Evolutionary conservation across 495 filamentous ascomycete genomes (phyloP).

Genomic region (Hyaloscypha finlandica): DNA sequence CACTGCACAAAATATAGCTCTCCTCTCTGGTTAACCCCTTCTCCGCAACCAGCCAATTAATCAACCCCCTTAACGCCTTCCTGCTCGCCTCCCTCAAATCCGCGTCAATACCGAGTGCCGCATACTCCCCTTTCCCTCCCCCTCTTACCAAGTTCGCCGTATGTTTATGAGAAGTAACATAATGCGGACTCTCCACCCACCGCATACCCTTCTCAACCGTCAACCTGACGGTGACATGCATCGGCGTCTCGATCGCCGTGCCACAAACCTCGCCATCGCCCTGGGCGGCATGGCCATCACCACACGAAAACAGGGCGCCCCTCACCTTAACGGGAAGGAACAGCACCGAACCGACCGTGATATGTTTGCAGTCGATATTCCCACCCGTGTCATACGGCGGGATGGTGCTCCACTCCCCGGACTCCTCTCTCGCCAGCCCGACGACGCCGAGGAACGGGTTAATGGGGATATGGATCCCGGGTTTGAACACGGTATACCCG

Average conservation of each 20-base stretch:
- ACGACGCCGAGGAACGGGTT: conserved; percentile 54
- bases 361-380: conserved; percentile 52
- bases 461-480: conserved; percentile 46
- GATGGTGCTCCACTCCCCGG: conserved; percentile 49
- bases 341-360: conserved; percentile 45
- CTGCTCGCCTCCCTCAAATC: conserved; percentile 47
- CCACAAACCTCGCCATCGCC: conserved; percentile 57
- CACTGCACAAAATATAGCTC: conserved; percentile 52
- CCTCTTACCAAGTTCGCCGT: conserved; percentile 22
- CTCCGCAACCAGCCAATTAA: conserved; percentile 47
- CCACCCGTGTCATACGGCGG: conserved; percentile 52
- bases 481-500: conserved; percentile 45
- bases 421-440: conserved; percentile 47
- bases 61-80: conserved; percentile 44
- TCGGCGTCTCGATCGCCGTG: conserved; percentile 55
- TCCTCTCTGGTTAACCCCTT: conserved; percentile 48
- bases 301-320: conserved; percentile 55
- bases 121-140: conserved; percentile 45
- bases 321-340: conserved; percentile 50
- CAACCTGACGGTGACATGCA: conserved; percentile 48
- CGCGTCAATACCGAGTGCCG: conserved; percentile 45
- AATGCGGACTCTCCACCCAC: conserved; percentile 48
- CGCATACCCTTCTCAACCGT: conserved; percentile 45
- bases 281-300: conserved; percentile 56
- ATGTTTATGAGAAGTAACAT: conserved; percentile 35